Base-by-base conservation (phyloP, 73 alveolate species). In the Effrenium voratum region DNA sequence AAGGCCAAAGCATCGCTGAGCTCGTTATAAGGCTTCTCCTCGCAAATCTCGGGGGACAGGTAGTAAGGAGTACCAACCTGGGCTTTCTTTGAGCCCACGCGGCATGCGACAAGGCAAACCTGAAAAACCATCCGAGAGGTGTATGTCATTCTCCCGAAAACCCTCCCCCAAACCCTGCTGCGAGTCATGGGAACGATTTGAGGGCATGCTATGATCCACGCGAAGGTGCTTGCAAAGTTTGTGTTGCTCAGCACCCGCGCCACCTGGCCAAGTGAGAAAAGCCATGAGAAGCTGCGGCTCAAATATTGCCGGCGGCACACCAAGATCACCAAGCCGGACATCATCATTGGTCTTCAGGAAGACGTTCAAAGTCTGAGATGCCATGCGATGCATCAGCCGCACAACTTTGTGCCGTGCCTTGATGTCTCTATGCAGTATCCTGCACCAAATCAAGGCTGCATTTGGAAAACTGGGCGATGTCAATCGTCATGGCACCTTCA, bases 41-140 rank as follows among this genome's bases (percentile, higher is more conserved):
- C 99, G 72, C 99, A 99, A 93, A 99, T 93, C 99, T 99, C 99
- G 2, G 99, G 99, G 24, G 99, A 99, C 93, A 99, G 95, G 99
- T 99, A 99, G 99, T 99, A 99, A 2, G 99, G 99, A 5, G 99
- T 99, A 13, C 99, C 99, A 3, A 94, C 99, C 84, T 76, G 13
- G 24, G 75, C 36, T 19, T n/a, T 8, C 63, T 52, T 19, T 12
- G 63, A 52, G 63, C 26, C 19, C 63, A 52, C 19, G 63, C 63
- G 19, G 63, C 63, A 52, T 57, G n/a, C 72, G 3, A 0, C 72
- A 57, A 57, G n/a, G 16, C 72, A 30, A 30, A 30, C 72, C 72
- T 57, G 28, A 57, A n/a, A n/a, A 57, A 1, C 28, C 72, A 57
- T 22, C 72, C 16, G 5, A 22, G 28, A 57, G 28, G 1, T 30